These are phyloP conservation scores for Clarireedia sp. DNA, from an alignment of 2,329 filamentous ascomycete species.

Conservation along the genomic window DNA sequence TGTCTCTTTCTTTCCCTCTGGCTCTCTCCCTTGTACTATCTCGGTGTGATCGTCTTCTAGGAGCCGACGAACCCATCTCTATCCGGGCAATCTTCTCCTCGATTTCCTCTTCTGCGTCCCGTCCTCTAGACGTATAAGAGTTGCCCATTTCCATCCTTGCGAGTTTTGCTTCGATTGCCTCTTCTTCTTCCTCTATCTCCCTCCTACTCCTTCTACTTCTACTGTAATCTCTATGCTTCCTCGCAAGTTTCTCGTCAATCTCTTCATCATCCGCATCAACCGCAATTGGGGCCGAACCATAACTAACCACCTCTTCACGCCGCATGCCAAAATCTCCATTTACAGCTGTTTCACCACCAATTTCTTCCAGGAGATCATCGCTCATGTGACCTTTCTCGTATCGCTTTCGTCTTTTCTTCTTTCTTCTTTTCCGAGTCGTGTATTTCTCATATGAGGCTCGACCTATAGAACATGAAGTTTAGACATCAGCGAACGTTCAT, in stretches of 20 bases:
- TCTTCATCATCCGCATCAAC: background rate
- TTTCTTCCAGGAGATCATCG: conserved; percentile 4
- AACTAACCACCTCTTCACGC: conserved; percentile 8
- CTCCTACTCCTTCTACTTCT: background rate
- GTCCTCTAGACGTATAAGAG: background rate
- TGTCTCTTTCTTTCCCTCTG: conserved; percentile 1
- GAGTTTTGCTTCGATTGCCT: background rate
- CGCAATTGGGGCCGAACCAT: background rate
- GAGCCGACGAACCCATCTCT: background rate
- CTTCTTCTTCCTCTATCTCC: conserved; percentile 1
- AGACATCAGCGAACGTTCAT: background rate
- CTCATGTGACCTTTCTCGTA: conserved; percentile 2
- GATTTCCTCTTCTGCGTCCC: background rate
- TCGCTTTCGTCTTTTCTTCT: background rate
- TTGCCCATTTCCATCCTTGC: background rate
- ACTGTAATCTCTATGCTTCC: background rate
- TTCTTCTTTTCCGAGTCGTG: conserved; percentile 6
- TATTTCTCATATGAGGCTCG: background rate
- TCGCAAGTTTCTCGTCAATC: conserved; percentile 1
- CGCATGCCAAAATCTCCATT: background rate
- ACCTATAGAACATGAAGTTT: background rate
- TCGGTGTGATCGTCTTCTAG: background rate
- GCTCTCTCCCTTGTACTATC: conserved; percentile 1
- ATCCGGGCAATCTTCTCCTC: background rate
- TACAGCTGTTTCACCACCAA: background rate